phyloP scores from a whole-genome alignment of 148 eudicot species.

The Spergularia marina region DNA sequence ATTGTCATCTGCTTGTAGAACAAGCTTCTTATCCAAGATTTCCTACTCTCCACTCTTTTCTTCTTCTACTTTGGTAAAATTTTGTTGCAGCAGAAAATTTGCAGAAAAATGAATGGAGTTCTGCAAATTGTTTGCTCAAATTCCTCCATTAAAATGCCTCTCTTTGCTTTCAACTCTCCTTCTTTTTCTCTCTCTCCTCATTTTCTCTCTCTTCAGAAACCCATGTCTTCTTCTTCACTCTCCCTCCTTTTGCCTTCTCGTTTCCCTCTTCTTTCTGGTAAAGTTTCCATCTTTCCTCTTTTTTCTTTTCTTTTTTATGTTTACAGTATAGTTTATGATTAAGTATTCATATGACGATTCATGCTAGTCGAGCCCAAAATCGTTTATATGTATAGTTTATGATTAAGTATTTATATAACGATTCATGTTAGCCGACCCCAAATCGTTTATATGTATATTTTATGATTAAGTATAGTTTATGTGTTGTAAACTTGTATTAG shows the following conservation, averaged over 20 bases:
- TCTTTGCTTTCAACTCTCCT: constrained; percentile 15
- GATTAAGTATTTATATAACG: not conserved
- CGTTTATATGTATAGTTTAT: too few species aligned
- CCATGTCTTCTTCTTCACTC: constrained; percentile 17
- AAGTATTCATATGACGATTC: not conserved
- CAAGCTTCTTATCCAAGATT: too few species aligned
- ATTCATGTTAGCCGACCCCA: too few species aligned
- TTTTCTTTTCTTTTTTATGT: not conserved
- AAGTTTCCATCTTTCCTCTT: constrained; percentile 16
- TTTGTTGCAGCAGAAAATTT: not conserved
- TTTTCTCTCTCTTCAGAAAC: constrained; percentile 24
- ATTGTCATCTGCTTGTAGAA: too few species aligned
- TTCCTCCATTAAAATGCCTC: constrained; percentile 22
- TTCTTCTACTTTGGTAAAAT: too few species aligned
- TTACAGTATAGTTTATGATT: not conserved
- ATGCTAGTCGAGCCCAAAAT: too few species aligned
- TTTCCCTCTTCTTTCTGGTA: constrained; percentile 35
- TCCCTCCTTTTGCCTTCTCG: constrained; percentile 21
- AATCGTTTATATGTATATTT: too few species aligned
- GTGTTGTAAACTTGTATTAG: too few species aligned
- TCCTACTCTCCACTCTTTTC: too few species aligned
- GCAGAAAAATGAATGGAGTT: constrained; percentile 30
- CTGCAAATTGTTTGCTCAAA: constrained; percentile 23
- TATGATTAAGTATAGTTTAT: too few species aligned
- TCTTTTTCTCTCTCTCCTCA: constrained; percentile 13